Conservation (phyloP, 2,329 filamentous ascomycete genomes). For the Polytolypa hystricis region DNA sequence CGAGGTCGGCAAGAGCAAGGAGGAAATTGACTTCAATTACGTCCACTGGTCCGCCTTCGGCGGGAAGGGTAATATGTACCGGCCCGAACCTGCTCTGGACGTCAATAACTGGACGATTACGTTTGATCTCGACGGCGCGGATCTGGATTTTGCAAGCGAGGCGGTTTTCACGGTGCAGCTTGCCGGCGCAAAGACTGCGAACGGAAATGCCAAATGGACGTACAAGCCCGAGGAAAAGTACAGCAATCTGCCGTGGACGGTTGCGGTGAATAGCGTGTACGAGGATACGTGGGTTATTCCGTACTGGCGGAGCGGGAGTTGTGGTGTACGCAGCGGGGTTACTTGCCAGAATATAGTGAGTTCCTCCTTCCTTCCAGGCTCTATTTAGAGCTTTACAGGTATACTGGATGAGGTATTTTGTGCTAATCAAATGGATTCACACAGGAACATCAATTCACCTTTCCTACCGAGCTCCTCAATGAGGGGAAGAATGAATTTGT, state of each 20-base stretch:
- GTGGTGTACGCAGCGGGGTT: slow-evolving; percentile 49
- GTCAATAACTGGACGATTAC: slow-evolving; percentile 49
- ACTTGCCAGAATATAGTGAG: slow-evolving; percentile 53
- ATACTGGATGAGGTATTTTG: too few relatives aligned
- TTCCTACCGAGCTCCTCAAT: slow-evolving; percentile 40
- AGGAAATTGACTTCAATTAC: slow-evolving; percentile 47
- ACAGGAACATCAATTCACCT: slow-evolving; percentile 50
- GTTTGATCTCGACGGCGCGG: slow-evolving; percentile 37
- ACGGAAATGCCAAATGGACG: slow-evolving; percentile 51
- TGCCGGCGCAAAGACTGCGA: slow-evolving; percentile 51
- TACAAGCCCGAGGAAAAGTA: slow-evolving; percentile 44
- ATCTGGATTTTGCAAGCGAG: slow-evolving; percentile 34
- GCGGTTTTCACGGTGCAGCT: slow-evolving; percentile 54
- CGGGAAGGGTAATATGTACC: slow-evolving; percentile 39
- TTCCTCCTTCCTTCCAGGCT: too few relatives aligned
- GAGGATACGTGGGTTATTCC: slow-evolving; percentile 47
- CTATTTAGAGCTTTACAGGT: too few relatives aligned
- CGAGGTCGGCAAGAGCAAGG: slow-evolving; percentile 43
- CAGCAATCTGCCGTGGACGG: slow-evolving; percentile 43
- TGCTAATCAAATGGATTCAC: too few relatives aligned
- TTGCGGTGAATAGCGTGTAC: slow-evolving; percentile 37
- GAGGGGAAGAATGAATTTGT: slow-evolving; percentile 46
- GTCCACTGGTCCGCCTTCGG: slow-evolving; percentile 57
- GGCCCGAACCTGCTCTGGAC: slow-evolving; percentile 32
- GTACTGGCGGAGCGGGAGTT: slow-evolving; percentile 46